Base-by-base conservation (phyloP, 2,329 filamentous ascomycete genomes). In the Pestalotiopsis sp. region DNA sequence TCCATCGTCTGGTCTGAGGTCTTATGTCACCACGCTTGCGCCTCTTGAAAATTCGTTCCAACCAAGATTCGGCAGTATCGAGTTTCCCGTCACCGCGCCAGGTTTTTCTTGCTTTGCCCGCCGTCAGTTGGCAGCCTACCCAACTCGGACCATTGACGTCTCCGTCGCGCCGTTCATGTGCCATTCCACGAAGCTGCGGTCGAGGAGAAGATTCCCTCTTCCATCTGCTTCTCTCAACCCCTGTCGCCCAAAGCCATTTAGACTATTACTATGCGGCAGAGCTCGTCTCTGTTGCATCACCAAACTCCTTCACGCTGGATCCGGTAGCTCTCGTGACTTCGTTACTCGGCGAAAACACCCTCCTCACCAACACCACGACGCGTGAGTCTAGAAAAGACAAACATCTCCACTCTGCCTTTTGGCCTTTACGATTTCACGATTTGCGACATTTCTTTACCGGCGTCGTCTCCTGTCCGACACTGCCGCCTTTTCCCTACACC, bases 401-500 rank as follows among this genome's bases (percentile, higher is more conserved):
- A 75, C 80, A 87, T 81, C 79, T 85, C 78, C 79, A 80, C 80
- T 84, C 78, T 68, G 71, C 75, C 61, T 78, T 81, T 70, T 87
- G 84, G 81, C 84, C 86, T 59, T 78, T 86, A 63, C 81, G 79
- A 75, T 81, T 85, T 71, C 80, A 81, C 73, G 79, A 83, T 69
- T 75, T 88, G 63, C 81, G 80, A 70, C 87, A 82, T 69, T 81
- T 85, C 70, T 75, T 91, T 71, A 82, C 85, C 72, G 91, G 91
- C 72, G 84, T 86, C 74, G 82, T 91, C 75, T 80, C 81, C 73
- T 81, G 81, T 62, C 84, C 90, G 68, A 82, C 84, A 55, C 85
- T 93, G 2, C 90, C 90, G 61, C 86, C 88, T 52, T 92, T 92
- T 70, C 80, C 82, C 9, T 82, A 81, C 79, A 76, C 78, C 76